Evolutionary conservation across 352 stramenopile genomes (phyloP), one percentile per base, ranked within the genome.

Genomic region (Peronospora destructor): DNA sequence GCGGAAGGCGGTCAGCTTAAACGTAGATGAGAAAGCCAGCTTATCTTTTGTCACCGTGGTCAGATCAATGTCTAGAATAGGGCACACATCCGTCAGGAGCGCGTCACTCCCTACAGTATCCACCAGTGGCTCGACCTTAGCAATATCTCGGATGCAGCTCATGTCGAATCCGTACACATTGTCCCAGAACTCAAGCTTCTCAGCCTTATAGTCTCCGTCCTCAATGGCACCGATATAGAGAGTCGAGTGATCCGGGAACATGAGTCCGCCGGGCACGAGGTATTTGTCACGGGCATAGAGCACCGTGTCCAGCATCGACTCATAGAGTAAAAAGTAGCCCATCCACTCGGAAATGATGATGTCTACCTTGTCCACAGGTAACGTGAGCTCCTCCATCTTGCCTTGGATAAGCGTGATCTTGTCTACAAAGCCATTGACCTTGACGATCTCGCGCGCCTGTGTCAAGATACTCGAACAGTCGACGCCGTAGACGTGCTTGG

Each of bases 101-200:
- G 85, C 76, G 11, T 97, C 93, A 49, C 68, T 76, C 52, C 97
- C 87, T 17, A 99, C 94, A 5, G 95, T 95, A 71, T 99, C 96
- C 32, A 99, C 96, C 6, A 99, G 83, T 10, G 96, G 95, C 71
- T 99, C 96, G 17, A 80, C 84, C 57, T 98, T 85, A 41, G 95
- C 95, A 43, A 98, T 96, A 49, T 97, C 82, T 66, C 97, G 96
- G 64, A 99, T 98, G 55, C 81, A 94, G 67, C 84, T 97, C 95
- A 99, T 99, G 68, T 99, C 93, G 63, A 99, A 99, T 42, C 97
- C 97, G 76, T 99, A 99, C 4, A 99, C 96, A 66, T 98, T 91
- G 42, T 98, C 82, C 97, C 97, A 99, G 68, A 98, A 97, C 55
- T 97, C 80, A 32, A 97, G 85, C 64, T 97, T 97, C 58, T 96